Conservation (phyloP, 495 filamentous ascomycete species). For the Neurospora sp. region DNA sequence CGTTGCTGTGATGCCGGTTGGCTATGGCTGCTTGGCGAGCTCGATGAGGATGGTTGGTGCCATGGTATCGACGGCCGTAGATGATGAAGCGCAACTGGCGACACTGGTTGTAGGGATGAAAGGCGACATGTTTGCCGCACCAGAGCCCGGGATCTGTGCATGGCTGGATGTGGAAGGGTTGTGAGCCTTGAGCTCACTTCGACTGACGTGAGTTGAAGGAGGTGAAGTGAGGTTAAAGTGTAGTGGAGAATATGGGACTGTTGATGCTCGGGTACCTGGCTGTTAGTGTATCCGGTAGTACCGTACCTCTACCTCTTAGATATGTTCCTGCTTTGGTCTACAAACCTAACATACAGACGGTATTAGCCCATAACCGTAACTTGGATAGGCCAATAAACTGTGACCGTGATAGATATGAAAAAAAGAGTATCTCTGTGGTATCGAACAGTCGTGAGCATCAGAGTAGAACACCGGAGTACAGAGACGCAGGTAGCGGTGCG, state of each 20-base stretch:
- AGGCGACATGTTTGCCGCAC: neutral
- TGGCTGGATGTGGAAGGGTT: neutral
- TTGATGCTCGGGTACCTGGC: neutral
- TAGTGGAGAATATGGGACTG: neutral
- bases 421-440: too few species aligned
- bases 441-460: neutral
- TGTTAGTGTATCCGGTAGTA: neutral
- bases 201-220: neutral
- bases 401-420: neutral
- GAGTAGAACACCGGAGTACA: neutral
- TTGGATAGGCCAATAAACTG: neutral
- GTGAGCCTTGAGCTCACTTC: neutral
- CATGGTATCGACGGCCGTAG: neutral
- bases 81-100: neutral
- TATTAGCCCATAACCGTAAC: fast-evolving
- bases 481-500: neutral
- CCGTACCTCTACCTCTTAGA: neutral
- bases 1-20: neutral
- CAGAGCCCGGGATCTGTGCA: neutral
- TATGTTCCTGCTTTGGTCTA: neutral
- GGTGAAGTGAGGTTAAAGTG: neutral
- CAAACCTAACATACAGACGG: neutral
- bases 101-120: neutral
- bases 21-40: neutral
- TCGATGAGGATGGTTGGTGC: neutral